Evolutionary conservation across 2,329 filamentous ascomycete genomes (phyloP).

Genomic region (Neofusicoccum umdonicola): DNA sequence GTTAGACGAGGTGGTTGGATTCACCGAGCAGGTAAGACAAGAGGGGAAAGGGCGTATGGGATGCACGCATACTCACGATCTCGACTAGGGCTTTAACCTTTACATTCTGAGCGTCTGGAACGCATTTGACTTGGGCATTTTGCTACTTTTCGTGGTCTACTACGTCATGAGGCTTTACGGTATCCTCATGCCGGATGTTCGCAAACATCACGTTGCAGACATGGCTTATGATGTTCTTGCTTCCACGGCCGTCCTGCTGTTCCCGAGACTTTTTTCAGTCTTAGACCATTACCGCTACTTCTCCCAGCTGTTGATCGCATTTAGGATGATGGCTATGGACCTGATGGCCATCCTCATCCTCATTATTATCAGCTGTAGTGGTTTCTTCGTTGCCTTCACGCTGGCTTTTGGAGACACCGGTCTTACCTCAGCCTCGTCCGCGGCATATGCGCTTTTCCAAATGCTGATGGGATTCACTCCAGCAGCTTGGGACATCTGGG

Average conservation of each 20-base stretch:
- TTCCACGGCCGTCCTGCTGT: conserved; percentile 82
- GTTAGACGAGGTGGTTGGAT: conserved; percentile 92
- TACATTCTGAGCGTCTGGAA: conserved; percentile 99
- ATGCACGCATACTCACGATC: not conserved
- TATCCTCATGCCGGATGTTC: conserved; percentile 73
- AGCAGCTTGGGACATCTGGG: conserved; percentile 88
- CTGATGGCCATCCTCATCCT: conserved; percentile 79
- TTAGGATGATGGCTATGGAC: conserved; percentile 90
- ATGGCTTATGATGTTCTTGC: conserved; percentile 94
- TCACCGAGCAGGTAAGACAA: conserved; percentile 62
- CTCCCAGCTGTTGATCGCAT: conserved; percentile 89
- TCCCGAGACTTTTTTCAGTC: conserved; percentile 88
- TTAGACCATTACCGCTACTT: conserved; percentile 96
- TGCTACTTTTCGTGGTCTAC: conserved; percentile 81
- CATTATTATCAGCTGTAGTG: conserved; percentile 84
- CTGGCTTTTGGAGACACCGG: conserved; percentile 70
- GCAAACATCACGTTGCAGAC: conserved; percentile 67
- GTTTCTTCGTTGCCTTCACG: conserved; percentile 93
- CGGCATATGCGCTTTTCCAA: conserved; percentile 91
- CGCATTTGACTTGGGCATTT: conserved; percentile 86
- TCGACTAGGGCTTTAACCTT: conserved; percentile 77
- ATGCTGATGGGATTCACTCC: conserved; percentile 95
- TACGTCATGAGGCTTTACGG: conserved; percentile 88
- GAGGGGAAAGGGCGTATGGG: too few relatives aligned
- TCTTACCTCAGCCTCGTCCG: conserved; percentile 62